These are phyloP conservation scores for Ophiosphaerella herpotricha DNA, from an alignment of 2,329 filamentous ascomycete species.

Conservation along the genomic window DNA sequence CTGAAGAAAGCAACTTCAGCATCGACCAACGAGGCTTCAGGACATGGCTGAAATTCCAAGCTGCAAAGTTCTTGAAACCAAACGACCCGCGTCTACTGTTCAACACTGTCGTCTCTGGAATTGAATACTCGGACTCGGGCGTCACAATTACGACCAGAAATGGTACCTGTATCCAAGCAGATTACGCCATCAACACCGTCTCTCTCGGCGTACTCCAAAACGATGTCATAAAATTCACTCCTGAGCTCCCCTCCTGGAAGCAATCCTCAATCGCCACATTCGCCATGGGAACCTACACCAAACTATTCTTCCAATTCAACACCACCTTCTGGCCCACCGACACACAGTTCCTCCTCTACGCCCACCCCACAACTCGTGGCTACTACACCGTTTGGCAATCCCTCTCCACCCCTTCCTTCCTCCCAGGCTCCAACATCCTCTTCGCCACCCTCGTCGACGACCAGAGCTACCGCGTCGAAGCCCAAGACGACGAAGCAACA, in stretches of 20 bases:
- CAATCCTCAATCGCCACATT: slow-evolving; percentile 66
- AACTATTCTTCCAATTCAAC: slow-evolving; percentile 72
- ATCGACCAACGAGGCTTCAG: slow-evolving; percentile 66
- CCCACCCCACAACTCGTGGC: slow-evolving; percentile 53
- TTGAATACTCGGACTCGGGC: slow-evolving; percentile 58
- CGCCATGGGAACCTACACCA: slow-evolving; percentile 73
- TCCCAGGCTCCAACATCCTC: slow-evolving; percentile 66
- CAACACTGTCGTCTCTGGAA: slow-evolving; percentile 60
- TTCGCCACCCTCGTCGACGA: slow-evolving; percentile 66
- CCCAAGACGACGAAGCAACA: slow-evolving; percentile 63
- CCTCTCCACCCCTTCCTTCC: slow-evolving; percentile 61
- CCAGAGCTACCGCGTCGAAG: slow-evolving; percentile 63
- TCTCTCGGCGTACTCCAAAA: slow-evolving; percentile 71
- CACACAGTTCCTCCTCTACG: slow-evolving; percentile 61
- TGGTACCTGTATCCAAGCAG: slow-evolving; percentile 62
- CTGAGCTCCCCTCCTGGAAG: slow-evolving; percentile 67
- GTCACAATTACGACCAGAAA: slow-evolving; percentile 60
- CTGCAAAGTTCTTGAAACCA: slow-evolving; percentile 59
- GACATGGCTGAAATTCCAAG: slow-evolving; percentile 61
- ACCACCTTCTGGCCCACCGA: slow-evolving; percentile 67
- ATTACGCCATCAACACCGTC: slow-evolving; percentile 70
- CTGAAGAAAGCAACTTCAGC: slow-evolving; percentile 66
- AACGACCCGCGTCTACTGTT: slow-evolving; percentile 64
- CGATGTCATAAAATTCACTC: slow-evolving; percentile 62
- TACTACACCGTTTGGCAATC: slow-evolving; percentile 69